Conservation (phyloP, 805 yeast species). For the Kodamaea lidongshanica region DNA sequence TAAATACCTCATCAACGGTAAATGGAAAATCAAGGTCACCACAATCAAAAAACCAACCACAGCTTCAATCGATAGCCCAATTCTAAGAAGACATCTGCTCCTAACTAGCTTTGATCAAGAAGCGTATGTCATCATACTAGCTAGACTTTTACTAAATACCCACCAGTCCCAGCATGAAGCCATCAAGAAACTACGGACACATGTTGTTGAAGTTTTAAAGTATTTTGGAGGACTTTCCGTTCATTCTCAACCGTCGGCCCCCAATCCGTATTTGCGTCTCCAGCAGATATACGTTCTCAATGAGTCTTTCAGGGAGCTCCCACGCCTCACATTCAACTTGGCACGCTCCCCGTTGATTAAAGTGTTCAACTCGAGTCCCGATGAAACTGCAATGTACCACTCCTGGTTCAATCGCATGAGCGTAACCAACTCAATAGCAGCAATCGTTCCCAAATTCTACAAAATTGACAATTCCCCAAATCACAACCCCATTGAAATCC, state of each 20-base stretch:
- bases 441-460: slow-evolving; percentile 29
- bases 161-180: too few species aligned
- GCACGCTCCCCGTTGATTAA: slow-evolving; percentile 31
- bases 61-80: slow-evolving; percentile 14
- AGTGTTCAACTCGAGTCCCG: slow-evolving; percentile 39
- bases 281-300: slow-evolving; percentile 17
- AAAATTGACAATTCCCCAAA: slow-evolving; percentile 3
- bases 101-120: slow-evolving; percentile 28
- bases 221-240: slow-evolving; percentile 23
- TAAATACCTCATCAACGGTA: slow-evolving; percentile 21
- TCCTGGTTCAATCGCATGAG: slow-evolving; percentile 22
- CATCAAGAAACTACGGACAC: slow-evolving; percentile 27
- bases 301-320: slow-evolving; percentile 23
- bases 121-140: slow-evolving; percentile 24
- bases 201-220: slow-evolving; percentile 20
- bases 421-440: slow-evolving; percentile 14
- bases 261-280: slow-evolving; percentile 19
- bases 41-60: slow-evolving; percentile 28
- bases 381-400: slow-evolving; percentile 40
- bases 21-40: slow-evolving; percentile 25
- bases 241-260: slow-evolving; percentile 2
- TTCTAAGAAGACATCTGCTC: slow-evolving; percentile 22
- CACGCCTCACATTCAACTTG: slow-evolving; percentile 28
- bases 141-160: slow-evolving; percentile 23
- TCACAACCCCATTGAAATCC: slow-evolving; percentile 1